These are phyloP conservation scores for Phalaenopsis aphrodite DNA, from an alignment of 106 monocot species.

Conservation along the genomic window DNA sequence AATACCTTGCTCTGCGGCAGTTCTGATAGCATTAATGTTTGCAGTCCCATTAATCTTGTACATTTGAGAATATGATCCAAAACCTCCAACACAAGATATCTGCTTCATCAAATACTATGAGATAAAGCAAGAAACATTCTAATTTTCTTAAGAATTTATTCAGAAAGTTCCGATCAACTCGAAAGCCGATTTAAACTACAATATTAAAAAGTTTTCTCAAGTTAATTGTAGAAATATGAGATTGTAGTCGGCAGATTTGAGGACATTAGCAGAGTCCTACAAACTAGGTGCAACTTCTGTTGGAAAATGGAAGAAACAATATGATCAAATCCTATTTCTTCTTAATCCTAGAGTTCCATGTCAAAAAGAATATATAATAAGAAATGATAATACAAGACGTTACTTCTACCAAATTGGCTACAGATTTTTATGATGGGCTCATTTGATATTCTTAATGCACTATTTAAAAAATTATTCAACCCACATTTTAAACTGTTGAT, in stretches of 20 bases:
- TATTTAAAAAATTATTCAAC: background rate
- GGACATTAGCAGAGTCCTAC: background rate
- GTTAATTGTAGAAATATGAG: background rate
- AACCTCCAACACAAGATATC: conserved; percentile 99
- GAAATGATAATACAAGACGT: background rate
- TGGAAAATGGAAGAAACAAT: background rate
- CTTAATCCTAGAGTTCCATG: background rate
- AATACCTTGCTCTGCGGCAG: conserved; percentile 80
- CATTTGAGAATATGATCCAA: conserved; percentile 95
- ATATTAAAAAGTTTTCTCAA: no score
- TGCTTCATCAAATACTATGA: conserved; percentile 8
- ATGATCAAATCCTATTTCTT: background rate
- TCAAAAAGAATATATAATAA: background rate
- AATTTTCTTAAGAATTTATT: background rate
- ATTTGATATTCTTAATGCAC: background rate
- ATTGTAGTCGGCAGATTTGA: background rate
- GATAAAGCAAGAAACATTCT: background rate
- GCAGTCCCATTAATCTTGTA: conserved; percentile 97
- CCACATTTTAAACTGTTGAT: background rate
- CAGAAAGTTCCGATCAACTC: background rate
- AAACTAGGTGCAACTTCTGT: background rate
- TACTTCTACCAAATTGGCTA: background rate
- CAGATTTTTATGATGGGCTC: background rate
- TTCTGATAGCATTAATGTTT: conserved; percentile 94
- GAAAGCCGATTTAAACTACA: no score